Conservation (phyloP, 2,329 filamentous ascomycete genomes). For the Ascochyta fabae region DNA sequence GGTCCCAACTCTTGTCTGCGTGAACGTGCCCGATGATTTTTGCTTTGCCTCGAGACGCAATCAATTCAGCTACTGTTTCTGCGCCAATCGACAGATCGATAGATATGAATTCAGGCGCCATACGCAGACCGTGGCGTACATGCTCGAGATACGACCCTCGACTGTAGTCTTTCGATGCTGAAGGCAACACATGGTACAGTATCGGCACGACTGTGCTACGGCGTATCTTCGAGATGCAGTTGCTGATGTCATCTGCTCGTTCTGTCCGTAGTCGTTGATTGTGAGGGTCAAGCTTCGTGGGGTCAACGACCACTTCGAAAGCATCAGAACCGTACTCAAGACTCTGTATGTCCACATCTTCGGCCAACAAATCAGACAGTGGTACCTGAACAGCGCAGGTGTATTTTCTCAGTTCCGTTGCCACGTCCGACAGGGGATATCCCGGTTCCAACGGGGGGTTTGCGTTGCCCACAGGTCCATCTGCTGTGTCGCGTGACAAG, state of each 20-base stretch:
- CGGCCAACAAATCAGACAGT: slow-evolving; percentile 62
- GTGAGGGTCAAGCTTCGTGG: slow-evolving; percentile 21
- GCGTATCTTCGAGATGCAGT: slow-evolving; percentile 65
- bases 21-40: slow-evolving; percentile 67
- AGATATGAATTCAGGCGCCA: slow-evolving; percentile 66
- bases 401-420: slow-evolving; percentile 65
- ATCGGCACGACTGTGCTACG: slow-evolving; percentile 64
- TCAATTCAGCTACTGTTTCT: slow-evolving; percentile 57
- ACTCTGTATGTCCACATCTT: slow-evolving; percentile 66
- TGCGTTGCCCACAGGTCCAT: slow-evolving; percentile 22
- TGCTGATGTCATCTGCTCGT: slow-evolving; percentile 58
- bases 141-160: slow-evolving; percentile 61
- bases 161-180: slow-evolving; percentile 33
- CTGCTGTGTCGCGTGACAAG: slow-evolving; percentile 57
- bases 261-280: slow-evolving; percentile 22
- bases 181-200: slow-evolving; percentile 47
- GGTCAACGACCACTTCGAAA: slow-evolving; percentile 66
- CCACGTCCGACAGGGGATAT: slow-evolving; percentile 68
- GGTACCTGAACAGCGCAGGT: slow-evolving; percentile 72
- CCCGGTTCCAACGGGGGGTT: slow-evolving; percentile 67
- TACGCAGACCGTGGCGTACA: slow-evolving; percentile 64
- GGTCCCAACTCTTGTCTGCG: slow-evolving; percentile 61
- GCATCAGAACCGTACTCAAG: slow-evolving; percentile 72
- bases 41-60: slow-evolving; percentile 60
- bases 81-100: slow-evolving; percentile 67